Evolutionary conservation across 1,284 basidiomycete species (phyloP).

Genomic region (Inonotus obliquus): DNA sequence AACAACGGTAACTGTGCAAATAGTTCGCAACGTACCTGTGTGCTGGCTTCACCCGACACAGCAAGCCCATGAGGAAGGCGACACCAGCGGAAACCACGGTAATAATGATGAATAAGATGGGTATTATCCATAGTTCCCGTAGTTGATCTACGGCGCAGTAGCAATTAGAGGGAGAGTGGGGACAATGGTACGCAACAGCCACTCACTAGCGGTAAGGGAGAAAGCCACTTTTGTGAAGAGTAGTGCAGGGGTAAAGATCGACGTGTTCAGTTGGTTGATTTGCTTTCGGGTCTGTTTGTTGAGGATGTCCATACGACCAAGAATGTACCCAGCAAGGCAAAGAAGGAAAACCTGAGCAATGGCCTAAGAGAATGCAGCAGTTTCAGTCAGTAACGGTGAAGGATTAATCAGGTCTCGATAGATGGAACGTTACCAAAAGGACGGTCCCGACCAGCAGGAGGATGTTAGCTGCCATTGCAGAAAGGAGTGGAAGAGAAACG

Average conservation of each 20-base stretch:
- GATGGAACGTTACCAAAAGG: constrained; percentile 6
- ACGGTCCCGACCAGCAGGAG: constrained; percentile 15
- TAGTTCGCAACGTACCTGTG: constrained; percentile 43
- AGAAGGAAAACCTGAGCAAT: constrained; percentile 87
- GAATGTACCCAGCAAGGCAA: constrained; percentile 81
- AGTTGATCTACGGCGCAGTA: constrained; percentile 58
- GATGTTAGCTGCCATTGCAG: constrained; percentile 5
- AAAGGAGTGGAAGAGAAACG: constrained; percentile 5
- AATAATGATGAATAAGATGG: constrained; percentile 73
- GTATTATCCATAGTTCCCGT: constrained; percentile 88
- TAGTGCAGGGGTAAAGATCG: constrained; percentile 88
- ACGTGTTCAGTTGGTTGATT: constrained; percentile 77
- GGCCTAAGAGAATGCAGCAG: too few species aligned
- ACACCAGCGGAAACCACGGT: constrained; percentile 59
- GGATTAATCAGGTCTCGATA: neutral
- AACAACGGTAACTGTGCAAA: neutral
- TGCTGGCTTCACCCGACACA: constrained; percentile 52
- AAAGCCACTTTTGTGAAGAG: constrained; percentile 93
- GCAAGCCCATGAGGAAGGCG: constrained; percentile 44
- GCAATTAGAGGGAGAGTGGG: neutral
- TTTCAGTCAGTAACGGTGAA: neutral
- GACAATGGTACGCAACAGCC: neutral
- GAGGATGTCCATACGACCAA: constrained; percentile 75
- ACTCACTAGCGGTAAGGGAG: constrained; percentile 60
- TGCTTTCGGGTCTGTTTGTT: constrained; percentile 90